phyloP scores from a whole-genome alignment of 441 rosid genomes.

The Populus hybrid region DNA sequence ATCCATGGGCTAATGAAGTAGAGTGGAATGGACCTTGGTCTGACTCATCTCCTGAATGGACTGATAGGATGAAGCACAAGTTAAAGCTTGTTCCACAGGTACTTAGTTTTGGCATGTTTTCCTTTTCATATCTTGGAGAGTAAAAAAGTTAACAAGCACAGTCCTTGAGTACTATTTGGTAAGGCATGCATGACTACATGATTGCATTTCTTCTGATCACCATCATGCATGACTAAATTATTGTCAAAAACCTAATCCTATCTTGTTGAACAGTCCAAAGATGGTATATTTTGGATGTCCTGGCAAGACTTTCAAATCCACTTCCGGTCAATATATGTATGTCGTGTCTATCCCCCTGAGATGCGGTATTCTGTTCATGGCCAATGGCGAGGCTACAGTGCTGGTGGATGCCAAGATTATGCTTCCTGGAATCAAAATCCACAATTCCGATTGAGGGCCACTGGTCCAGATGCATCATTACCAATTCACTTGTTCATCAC shows the following conservation, averaged over 20 bases:
- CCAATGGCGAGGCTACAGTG: slow-evolving; percentile 97
- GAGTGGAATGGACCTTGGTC: slow-evolving; percentile 99
- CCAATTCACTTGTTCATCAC: slow-evolving; percentile 98
- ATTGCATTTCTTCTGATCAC: slow-evolving; percentile 11
- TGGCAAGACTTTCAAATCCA: slow-evolving; percentile 99
- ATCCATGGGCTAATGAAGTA: slow-evolving; percentile 99
- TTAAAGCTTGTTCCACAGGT: slow-evolving; percentile 96
- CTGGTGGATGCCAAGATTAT: slow-evolving; percentile 99
- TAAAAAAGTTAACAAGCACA: neutral
- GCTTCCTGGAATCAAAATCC: slow-evolving; percentile 99
- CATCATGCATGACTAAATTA: neutral
- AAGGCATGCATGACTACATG: neutral
- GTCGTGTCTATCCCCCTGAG: slow-evolving; percentile 97
- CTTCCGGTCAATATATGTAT: slow-evolving; percentile 96
- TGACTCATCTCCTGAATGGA: slow-evolving; percentile 96
- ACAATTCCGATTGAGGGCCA: slow-evolving; percentile 90
- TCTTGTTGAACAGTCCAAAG: slow-evolving; percentile 72
- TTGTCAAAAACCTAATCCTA: slow-evolving; percentile 8
- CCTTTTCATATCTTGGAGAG: neutral
- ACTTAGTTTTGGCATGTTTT: slow-evolving; percentile 7
- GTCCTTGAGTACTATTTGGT: slow-evolving; percentile 10
- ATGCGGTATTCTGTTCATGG: slow-evolving; percentile 98
- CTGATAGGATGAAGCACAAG: slow-evolving; percentile 97
- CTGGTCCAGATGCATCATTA: slow-evolving; percentile 81
- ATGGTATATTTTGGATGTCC: slow-evolving; percentile 98